Conservation (phyloP, 1,139 yeast genomes). For the Casaregolazyma suthepensis region DNA sequence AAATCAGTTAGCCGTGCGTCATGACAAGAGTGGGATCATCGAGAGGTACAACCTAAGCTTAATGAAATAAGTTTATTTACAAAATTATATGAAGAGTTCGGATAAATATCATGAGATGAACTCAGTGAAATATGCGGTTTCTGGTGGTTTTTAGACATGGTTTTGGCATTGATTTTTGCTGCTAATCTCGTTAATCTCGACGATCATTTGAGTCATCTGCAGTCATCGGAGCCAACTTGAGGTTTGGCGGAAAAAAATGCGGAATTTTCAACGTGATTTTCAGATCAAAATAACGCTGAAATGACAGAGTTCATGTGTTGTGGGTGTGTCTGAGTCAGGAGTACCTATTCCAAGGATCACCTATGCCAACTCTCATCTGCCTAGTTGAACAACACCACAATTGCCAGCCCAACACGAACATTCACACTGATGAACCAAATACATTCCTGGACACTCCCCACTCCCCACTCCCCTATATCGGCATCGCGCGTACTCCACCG, state of each 20-base stretch:
- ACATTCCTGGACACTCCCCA: neutral
- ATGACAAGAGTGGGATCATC: neutral
- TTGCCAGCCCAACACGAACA: neutral
- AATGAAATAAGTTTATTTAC: too few relatives aligned
- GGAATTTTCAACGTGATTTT: too few relatives aligned
- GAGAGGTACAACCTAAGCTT: neutral
- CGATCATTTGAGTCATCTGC: neutral
- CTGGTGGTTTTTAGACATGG: too few relatives aligned
- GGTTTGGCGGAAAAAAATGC: too few relatives aligned
- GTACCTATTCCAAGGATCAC: too few relatives aligned
- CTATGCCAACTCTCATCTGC: too few relatives aligned
- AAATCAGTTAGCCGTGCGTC: neutral
- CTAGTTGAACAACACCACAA: too few relatives aligned
- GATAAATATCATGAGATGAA: neutral
- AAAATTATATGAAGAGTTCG: neutral
- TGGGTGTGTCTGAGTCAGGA: neutral
- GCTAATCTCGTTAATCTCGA: neutral
- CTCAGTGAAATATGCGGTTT: neutral
- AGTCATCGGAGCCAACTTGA: too few relatives aligned
- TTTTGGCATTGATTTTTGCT: too few relatives aligned
- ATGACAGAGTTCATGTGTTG: neutral
- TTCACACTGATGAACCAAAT: too few relatives aligned
- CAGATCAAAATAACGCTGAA: too few relatives aligned
- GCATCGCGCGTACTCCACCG: neutral
- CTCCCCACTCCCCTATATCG: neutral